A percentile compares a stretch with the other conserved stretches of the same genome.
phyloP scores from a whole-genome alignment of 106 monocot genomes.

The Dioscorea zingiberensis region DNA sequence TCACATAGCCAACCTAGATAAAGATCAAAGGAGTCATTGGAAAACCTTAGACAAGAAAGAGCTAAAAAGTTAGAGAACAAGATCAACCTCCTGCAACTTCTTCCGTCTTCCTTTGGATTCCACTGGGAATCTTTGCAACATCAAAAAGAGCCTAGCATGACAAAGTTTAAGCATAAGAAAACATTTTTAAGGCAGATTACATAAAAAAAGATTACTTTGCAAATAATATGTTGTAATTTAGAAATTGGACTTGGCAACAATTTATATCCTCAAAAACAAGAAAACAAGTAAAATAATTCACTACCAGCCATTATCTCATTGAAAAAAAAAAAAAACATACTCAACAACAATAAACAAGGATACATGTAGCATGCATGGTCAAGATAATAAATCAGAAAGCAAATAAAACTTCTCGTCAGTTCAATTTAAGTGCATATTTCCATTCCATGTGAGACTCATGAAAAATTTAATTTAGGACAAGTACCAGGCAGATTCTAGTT shows the following conservation, averaged over 20 bases:
- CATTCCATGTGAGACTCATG: too few relatives aligned
- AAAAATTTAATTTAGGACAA: too few relatives aligned
- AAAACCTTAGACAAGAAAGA: not conserved
- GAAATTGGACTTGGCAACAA: not conserved
- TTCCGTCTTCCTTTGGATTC: constrained; percentile 94
- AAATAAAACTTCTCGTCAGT: too few relatives aligned
- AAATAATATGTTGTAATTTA: not conserved
- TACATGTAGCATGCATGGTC: too few relatives aligned
- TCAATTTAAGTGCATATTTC: too few relatives aligned
- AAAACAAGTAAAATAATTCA: too few relatives aligned
- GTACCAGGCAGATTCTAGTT: too few relatives aligned
- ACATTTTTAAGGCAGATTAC: not conserved
- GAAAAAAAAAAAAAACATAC: too few relatives aligned
- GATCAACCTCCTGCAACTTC: constrained; percentile 84
- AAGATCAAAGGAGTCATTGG: not conserved
- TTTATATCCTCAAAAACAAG: too few relatives aligned
- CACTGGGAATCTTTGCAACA: constrained; percentile 89
- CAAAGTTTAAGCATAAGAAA: constrained; percentile 5
- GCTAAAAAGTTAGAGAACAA: not conserved
- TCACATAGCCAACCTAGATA: constrained; percentile 89
- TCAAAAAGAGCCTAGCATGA: constrained; percentile 68
- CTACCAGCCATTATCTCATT: too few relatives aligned
- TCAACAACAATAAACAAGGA: too few relatives aligned
- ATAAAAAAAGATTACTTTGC: not conserved
- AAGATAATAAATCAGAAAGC: too few relatives aligned